Conservation (phyloP, 2,329 filamentous ascomycete species). For the Nannizziopsis barbatae region DNA sequence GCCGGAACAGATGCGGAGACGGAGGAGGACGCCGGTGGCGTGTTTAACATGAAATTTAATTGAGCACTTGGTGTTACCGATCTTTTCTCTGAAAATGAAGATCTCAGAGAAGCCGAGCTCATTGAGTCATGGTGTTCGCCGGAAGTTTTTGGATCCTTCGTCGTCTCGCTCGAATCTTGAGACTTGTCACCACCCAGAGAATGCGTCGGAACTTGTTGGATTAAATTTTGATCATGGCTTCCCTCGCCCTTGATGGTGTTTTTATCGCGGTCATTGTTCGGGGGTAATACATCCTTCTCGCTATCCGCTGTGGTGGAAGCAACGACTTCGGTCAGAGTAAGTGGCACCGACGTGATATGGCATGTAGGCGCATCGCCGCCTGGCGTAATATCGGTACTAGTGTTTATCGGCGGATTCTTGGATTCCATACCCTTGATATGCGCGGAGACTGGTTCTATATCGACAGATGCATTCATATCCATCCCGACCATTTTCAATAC, state of each 20-base stretch:
- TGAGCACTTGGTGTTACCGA: conserved; percentile 12
- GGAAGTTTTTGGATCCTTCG: conserved; percentile 15
- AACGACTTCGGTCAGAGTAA: background rate
- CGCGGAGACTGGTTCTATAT: background rate
- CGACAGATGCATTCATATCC: background rate
- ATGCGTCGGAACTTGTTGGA: background rate
- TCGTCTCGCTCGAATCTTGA: conserved; percentile 15
- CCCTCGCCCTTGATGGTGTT: background rate
- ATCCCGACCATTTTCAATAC: conserved; percentile 1
- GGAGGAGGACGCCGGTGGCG: conserved; percentile 2
- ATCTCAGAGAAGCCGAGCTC: conserved; percentile 22
- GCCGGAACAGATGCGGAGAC: background rate
- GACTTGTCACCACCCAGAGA: conserved; percentile 14
- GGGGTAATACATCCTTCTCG: background rate
- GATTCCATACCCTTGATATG: background rate
- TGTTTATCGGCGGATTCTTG: background rate
- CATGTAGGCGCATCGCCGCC: background rate
- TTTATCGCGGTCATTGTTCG: background rate
- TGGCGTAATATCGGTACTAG: background rate
- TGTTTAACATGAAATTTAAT: conserved; percentile 14
- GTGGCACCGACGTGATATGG: background rate
- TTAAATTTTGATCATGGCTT: background rate
- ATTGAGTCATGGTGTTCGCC: conserved; percentile 22
- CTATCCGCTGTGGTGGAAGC: background rate
- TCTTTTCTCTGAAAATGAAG: conserved; percentile 18